These are phyloP conservation scores for Ustilago trichophora DNA, from an alignment of 1,284 basidiomycete genomes.

Conservation along the genomic window DNA sequence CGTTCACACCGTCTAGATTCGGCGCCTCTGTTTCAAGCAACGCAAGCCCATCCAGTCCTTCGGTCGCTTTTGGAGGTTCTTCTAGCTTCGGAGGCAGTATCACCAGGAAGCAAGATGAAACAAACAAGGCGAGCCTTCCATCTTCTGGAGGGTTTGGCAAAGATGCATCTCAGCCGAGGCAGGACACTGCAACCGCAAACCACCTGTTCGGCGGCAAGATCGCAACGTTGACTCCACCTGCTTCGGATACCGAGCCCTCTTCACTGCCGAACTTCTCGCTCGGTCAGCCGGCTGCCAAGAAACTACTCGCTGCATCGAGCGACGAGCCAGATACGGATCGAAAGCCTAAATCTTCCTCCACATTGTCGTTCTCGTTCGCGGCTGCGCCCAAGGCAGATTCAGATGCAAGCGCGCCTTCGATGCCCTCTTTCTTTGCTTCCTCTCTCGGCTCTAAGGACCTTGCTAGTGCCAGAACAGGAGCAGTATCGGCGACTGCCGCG, in stretches of 20 bases:
- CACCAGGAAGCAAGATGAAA: not conserved
- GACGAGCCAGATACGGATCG: not conserved
- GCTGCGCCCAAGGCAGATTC: not conserved
- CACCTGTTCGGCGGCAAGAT: conserved; percentile 3
- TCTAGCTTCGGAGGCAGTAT: not conserved
- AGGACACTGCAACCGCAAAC: not conserved
- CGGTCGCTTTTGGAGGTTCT: conserved; percentile 6
- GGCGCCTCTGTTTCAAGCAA: not conserved
- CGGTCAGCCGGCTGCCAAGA: conserved; percentile 11
- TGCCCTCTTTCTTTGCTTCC: conserved; percentile 26
- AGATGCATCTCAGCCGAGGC: not conserved
- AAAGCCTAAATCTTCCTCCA: not conserved
- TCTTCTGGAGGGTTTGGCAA: conserved; percentile 15
- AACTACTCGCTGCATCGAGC: not conserved
- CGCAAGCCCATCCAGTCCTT: not conserved
- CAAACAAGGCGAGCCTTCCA: not conserved
- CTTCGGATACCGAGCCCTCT: not conserved
- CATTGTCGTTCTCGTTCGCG: conserved; percentile 19
- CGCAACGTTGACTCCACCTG: not conserved
- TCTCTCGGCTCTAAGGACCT: conserved; percentile 6
- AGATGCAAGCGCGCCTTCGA: conserved; percentile 1
- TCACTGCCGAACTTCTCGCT: conserved; percentile 29
- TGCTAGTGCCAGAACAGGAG: not conserved
- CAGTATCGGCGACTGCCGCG: not conserved
- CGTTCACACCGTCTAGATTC: conserved; percentile 21